Conservation (phyloP, 2,329 filamentous ascomycete species). For the Dactylonectria estremocensis region DNA sequence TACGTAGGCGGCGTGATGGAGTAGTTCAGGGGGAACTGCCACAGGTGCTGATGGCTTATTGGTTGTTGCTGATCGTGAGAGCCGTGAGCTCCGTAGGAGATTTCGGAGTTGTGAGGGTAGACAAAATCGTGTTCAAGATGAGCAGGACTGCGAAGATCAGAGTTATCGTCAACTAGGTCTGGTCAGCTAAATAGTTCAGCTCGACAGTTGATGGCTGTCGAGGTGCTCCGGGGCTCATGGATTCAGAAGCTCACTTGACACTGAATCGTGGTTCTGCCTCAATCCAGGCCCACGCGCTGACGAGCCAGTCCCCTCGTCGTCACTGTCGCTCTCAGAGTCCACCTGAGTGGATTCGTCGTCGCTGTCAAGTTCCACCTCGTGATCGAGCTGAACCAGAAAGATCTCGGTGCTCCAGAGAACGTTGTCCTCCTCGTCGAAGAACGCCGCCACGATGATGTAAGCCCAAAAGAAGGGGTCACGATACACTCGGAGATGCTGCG, state of each 20-base stretch:
- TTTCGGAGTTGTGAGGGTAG: constrained; percentile 7
- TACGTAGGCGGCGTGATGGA: constrained; percentile 20
- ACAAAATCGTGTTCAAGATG: no score
- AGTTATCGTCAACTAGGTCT: constrained; percentile 18
- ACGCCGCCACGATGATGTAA: constrained; percentile 63
- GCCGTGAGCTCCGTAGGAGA: neutral
- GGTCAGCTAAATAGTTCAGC: constrained; percentile 27
- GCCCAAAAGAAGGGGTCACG: constrained; percentile 58
- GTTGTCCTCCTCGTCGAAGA: constrained; percentile 60
- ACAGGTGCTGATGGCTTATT: constrained; percentile 24
- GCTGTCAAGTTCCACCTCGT: constrained; percentile 35
- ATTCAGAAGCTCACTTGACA: constrained; percentile 39
- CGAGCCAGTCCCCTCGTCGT: constrained; percentile 23
- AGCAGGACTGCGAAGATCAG: constrained; percentile 14
- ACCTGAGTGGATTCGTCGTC: constrained; percentile 17
- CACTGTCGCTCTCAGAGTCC: constrained; percentile 40
- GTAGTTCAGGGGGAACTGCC: constrained; percentile 22
- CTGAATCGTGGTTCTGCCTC: constrained; percentile 34
- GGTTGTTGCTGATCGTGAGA: constrained; percentile 13
- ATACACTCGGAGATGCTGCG: constrained; percentile 57
- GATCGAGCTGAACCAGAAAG: constrained; percentile 54
- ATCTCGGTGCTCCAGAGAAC: constrained; percentile 64
- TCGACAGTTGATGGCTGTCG: constrained; percentile 23
- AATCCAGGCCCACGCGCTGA: constrained; percentile 31
- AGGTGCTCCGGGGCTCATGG: neutral